Evolutionary conservation across 768 basidiomycete species (phyloP).

Genomic region (Suillus paluster): DNA sequence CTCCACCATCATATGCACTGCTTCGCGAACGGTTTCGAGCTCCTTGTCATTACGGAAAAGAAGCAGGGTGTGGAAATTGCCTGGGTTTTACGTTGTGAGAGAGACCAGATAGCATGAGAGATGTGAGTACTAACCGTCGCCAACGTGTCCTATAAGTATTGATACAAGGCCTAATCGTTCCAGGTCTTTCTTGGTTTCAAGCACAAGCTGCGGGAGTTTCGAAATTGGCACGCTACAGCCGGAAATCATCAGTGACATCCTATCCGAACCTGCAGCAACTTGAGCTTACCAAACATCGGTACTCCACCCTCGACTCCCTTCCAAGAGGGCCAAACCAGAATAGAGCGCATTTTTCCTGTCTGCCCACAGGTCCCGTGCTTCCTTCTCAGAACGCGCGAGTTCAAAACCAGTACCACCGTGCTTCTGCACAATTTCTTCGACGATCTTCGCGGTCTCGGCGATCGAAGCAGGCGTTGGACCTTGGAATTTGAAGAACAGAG

Average conservation of each 20-base stretch:
- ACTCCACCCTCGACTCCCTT: conserved; percentile 62
- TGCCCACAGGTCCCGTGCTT: conserved; percentile 76
- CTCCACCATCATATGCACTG: conserved; percentile 64
- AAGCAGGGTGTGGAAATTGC: conserved; percentile 56
- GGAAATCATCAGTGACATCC: not conserved
- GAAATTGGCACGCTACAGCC: conserved; percentile 60
- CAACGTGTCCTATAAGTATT: conserved; percentile 77
- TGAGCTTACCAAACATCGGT: conserved; percentile 75
- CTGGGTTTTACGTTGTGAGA: conserved; percentile 24
- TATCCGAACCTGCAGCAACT: not conserved
- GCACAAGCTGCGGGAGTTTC: conserved; percentile 63
- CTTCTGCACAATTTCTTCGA: conserved; percentile 59
- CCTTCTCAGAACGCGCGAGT: conserved; percentile 63
- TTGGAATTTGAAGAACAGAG: conserved; percentile 88
- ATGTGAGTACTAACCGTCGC: conserved; percentile 53
- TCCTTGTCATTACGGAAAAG: conserved; percentile 65
- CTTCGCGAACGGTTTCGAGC: conserved; percentile 41
- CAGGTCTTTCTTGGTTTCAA: conserved; percentile 76
- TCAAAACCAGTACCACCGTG: conserved; percentile 72
- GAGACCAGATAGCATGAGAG: conserved; percentile 27
- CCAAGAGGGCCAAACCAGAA: conserved; percentile 57
- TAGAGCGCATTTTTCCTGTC: conserved; percentile 71
- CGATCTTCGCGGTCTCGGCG: conserved; percentile 62
- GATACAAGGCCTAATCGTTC: conserved; percentile 56
- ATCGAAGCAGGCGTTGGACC: conserved; percentile 64